Evolutionary conservation across 2,329 filamentous ascomycete species (phyloP).

Genomic region (Alternaria angustiovoidea): DNA sequence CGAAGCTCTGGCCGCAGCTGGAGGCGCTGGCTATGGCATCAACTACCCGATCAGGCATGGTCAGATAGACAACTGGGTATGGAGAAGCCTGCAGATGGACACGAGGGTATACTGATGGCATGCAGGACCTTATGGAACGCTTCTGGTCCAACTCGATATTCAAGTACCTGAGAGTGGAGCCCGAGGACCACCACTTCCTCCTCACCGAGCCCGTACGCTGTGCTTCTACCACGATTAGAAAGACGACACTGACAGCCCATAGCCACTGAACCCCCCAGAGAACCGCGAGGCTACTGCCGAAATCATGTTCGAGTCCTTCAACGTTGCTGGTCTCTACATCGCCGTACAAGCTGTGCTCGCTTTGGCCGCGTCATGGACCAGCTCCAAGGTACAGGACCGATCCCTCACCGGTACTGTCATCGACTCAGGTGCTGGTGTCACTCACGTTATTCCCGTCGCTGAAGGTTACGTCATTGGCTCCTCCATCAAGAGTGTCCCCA

Average conservation of each 20-base stretch:
- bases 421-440: slow-evolving; percentile 98
- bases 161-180: slow-evolving; percentile 97
- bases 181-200: slow-evolving; percentile 98
- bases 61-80: slow-evolving; percentile 98
- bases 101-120: slow-evolving; percentile 20
- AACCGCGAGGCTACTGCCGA: slow-evolving; percentile 99
- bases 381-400: slow-evolving; percentile 94
- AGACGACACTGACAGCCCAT: slow-evolving; percentile 21
- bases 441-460: slow-evolving; percentile 97
- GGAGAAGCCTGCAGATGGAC: slow-evolving; percentile 28
- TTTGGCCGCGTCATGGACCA: slow-evolving; percentile 97
- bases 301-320: slow-evolving; percentile 99
- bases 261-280: slow-evolving; percentile 97
- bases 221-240: not conserved
- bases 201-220: slow-evolving; percentile 88
- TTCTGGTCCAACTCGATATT: slow-evolving; percentile 99
- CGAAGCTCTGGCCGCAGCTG: slow-evolving; percentile 84
- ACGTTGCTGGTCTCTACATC: slow-evolving; percentile 98
- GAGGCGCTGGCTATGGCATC: slow-evolving; percentile 90
- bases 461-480: slow-evolving; percentile 99
- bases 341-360: slow-evolving; percentile 97
- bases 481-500: slow-evolving; percentile 98
- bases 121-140: slow-evolving; percentile 95
- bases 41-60: slow-evolving; percentile 98
- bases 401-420: slow-evolving; percentile 98